Conservation (phyloP, 2,329 filamentous ascomycete genomes). For the Monilinia fructicola region DNA sequence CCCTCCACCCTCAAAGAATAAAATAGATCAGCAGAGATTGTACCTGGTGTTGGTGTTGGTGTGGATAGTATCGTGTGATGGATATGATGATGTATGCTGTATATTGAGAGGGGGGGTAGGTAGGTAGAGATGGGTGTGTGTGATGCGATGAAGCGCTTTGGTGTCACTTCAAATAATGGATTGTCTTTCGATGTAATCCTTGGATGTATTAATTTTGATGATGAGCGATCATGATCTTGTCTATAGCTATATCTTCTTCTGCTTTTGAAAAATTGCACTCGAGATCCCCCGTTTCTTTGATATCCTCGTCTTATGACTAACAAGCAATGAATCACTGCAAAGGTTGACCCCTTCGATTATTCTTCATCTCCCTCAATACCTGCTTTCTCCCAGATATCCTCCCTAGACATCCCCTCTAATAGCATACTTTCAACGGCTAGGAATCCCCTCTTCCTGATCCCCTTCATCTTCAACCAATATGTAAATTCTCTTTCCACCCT, state of each 20-base stretch:
- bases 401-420: slow-evolving; percentile 47
- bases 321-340: background rate
- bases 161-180: background rate
- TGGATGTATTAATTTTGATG: too few species aligned
- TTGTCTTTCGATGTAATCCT: background rate
- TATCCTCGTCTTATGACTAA: background rate
- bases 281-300: background rate
- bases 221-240: background rate
- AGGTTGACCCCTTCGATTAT: background rate
- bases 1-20: too few species aligned
- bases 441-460: slow-evolving; percentile 38
- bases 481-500: slow-evolving; percentile 48
- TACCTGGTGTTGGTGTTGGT: too few species aligned
- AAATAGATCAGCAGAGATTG: background rate
- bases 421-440: slow-evolving; percentile 43
- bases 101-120: background rate
- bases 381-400: slow-evolving; percentile 49
- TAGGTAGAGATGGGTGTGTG: too few species aligned
- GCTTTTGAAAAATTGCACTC: background rate
- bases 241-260: background rate
- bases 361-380: slow-evolving; percentile 35
- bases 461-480: slow-evolving; percentile 44
- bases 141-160: background rate
- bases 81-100: background rate
- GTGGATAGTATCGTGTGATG: background rate